phyloP scores from a whole-genome alignment of 2,329 filamentous ascomycete species.

The Podosphaera xanthii region DNA sequence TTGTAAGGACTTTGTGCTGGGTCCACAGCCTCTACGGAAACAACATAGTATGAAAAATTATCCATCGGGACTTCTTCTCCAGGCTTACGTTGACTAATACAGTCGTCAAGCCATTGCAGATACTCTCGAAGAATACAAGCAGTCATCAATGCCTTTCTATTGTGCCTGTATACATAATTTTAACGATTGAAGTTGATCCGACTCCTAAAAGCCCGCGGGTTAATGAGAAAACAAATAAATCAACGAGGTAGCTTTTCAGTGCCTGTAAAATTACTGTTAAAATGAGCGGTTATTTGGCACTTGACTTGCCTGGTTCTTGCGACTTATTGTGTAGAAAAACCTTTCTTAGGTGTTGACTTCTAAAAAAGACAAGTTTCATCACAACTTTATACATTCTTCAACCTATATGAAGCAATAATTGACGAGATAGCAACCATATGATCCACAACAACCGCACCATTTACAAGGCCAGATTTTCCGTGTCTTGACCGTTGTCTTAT shows the following conservation, averaged over 20 bases:
- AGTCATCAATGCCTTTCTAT: constrained; percentile 1
- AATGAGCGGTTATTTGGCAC: not conserved
- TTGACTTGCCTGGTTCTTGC: not conserved
- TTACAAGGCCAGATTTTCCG: not conserved
- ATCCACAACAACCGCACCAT: not conserved
- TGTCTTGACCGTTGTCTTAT: not conserved
- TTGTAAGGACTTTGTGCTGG: not conserved
- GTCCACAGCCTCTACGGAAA: not conserved
- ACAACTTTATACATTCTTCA: not conserved
- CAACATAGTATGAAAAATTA: not conserved
- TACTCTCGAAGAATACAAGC: not conserved
- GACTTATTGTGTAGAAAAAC: constrained; percentile 20
- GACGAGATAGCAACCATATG: not conserved
- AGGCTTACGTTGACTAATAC: not conserved
- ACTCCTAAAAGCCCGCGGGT: not conserved
- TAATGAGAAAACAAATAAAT: not conserved
- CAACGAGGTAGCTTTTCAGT: not conserved
- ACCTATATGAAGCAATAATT: not conserved
- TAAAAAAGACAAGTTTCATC: not conserved
- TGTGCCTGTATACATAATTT: not conserved
- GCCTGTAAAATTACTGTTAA: not conserved
- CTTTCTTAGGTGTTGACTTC: constrained; percentile 1
- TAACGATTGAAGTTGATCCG: not conserved
- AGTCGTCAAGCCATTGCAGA: not conserved
- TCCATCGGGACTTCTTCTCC: not conserved